Conservation (phyloP, 306 rosid genomes). For the Pyrus bretschneideri region DNA sequence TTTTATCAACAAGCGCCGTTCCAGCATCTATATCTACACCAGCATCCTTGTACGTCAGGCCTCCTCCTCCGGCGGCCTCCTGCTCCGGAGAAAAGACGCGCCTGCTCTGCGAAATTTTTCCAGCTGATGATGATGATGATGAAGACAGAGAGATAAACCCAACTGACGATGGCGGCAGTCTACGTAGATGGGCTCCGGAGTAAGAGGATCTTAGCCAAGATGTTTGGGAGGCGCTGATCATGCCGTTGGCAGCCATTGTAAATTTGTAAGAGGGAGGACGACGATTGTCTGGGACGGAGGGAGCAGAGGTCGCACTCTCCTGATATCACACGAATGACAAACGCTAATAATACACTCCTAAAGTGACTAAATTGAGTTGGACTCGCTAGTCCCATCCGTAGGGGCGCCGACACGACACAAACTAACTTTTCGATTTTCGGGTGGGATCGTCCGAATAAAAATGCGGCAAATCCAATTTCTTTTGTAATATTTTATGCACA, state of each 20-base stretch:
- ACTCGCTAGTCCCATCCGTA: no score
- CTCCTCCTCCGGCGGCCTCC: neutral
- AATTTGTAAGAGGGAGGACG: neutral
- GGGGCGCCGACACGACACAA: no score
- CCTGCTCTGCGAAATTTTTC: neutral
- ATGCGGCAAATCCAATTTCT: no score
- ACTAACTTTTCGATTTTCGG: no score
- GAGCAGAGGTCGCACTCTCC: no score
- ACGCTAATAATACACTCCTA: no score
- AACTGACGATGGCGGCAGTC: neutral
- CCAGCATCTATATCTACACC: conserved; percentile 95
- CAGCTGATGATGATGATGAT: neutral
- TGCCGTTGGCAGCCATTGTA: neutral
- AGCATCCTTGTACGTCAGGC: conserved; percentile 77
- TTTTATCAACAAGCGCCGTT: conserved; percentile 71
- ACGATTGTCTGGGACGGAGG: neutral
- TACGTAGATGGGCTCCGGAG: neutral
- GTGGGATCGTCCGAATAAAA: no score
- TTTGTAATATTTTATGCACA: no score
- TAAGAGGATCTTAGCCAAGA: neutral
- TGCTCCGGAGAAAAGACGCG: neutral
- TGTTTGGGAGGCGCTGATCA: neutral
- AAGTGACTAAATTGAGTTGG: no score
- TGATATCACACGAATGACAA: no score
- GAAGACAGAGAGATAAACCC: neutral